Base-by-base conservation (phyloP, 129 eudicot genomes). In the Gnaphalium uliginosum region DNA sequence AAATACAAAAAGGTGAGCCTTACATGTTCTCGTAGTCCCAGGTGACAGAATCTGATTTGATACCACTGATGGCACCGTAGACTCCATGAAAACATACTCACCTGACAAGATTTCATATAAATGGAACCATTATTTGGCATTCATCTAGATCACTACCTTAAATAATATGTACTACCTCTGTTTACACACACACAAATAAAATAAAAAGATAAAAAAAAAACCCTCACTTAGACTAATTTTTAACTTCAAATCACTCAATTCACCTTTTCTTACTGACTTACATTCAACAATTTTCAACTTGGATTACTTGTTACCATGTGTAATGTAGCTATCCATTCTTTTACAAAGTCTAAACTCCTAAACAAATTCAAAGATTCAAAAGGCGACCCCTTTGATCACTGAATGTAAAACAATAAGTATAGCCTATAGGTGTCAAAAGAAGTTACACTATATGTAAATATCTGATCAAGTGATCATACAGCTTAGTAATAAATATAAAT, bases 81-180 rank as follows among this genome's bases (percentile, higher is more conserved):
- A 87, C 27, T 93, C 97, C 98, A 93, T 82, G 85, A 93, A 93
- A 25, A 85, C 85, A 79, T 90, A 86, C 79, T 93, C 98, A 53
- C 98, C 98, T 93, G 89, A 57, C 35, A 81, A 64, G 32, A 62
- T 78, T 64, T 39, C 23, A 32, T 60, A 60, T 19, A 71, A 4
- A 60, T 26, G 37, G 4, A 21, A 14, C 48, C 14, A 41, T 69
- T 23, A 46, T 51, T 71, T 14, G 29, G 59, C 7, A 32, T 72
- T 48, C 33, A 60, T 43, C 58, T 43, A 69, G 57, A 62, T 60
- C 18, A 32, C 64, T 61, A 9, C 56, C 82, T 29, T 46, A 18
- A 30, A 71, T 29, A 60, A 21, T 70, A 70, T 63, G 32, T 15
- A 19, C 43, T 62, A 69, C 63, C 63, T 25, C 62, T 56, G 33